These are phyloP conservation scores for Mortierella sp. DNA, from an alignment of 371 early-diverging fungal species.

Conservation along the genomic window DNA sequence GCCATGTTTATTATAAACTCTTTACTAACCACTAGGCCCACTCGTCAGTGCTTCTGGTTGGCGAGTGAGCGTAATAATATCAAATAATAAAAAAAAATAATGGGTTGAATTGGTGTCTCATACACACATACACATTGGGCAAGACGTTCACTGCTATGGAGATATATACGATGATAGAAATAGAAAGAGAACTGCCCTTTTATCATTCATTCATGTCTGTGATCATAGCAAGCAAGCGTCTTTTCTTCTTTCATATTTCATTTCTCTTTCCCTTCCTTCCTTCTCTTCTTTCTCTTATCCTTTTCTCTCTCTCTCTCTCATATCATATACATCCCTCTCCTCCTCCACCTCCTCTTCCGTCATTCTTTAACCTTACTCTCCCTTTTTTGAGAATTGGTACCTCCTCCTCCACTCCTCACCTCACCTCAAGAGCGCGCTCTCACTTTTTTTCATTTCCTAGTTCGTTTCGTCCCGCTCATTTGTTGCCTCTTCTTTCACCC, in stretches of 20 bases:
- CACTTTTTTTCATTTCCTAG: slow-evolving; percentile 15
- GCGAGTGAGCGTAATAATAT: background rate
- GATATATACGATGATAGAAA: background rate
- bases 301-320: slow-evolving; percentile 7
- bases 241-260: background rate
- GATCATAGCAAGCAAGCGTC: too few species aligned
- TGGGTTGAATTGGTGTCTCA: slow-evolving; percentile 12
- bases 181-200: slow-evolving; percentile 10
- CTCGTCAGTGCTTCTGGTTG: slow-evolving; percentile 10
- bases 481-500: background rate
- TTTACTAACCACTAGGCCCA: slow-evolving; percentile 2
- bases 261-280: background rate
- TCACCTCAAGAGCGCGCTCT: background rate
- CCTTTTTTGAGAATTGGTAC: slow-evolving; percentile 17
- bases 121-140: too few species aligned
- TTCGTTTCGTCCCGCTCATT: background rate
- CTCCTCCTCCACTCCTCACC: background rate
- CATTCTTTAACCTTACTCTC: slow-evolving; percentile 6
- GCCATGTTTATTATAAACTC: background rate
- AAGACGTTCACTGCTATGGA: background rate
- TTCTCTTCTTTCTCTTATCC: background rate
- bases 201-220: background rate
- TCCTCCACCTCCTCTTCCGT: background rate
- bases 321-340: background rate
- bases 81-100: slow-evolving; percentile 4